Percentiles rank a stretch among this genome's conserved stretches.
Conservation (phyloP, 2,329 filamentous ascomycete species). For the Venturia aucupariae region DNA sequence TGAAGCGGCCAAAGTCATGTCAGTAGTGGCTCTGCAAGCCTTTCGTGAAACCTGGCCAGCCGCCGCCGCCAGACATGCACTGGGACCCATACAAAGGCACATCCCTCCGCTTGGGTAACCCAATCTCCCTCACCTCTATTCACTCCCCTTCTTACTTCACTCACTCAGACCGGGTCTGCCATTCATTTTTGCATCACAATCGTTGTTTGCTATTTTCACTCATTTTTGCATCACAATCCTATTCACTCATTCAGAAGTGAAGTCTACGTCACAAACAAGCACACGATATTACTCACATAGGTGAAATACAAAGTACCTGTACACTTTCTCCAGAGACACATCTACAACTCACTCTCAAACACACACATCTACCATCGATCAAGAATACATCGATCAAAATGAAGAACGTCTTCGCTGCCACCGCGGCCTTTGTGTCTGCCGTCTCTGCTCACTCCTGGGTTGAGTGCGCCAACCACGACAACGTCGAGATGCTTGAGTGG, state of each 20-base stretch:
- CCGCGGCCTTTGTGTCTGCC: constrained; percentile 10
- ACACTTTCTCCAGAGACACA: neutral
- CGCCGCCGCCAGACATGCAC: neutral
- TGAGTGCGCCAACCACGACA: constrained; percentile 22
- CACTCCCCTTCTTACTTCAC: neutral
- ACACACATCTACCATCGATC: neutral
- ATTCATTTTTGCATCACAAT: constrained; percentile 1
- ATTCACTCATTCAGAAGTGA: constrained; percentile 8
- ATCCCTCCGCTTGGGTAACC: neutral
- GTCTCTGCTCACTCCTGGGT: constrained; percentile 23
- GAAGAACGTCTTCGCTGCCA: constrained; percentile 11
- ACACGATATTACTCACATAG: neutral
- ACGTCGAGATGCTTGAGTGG: constrained; percentile 19
- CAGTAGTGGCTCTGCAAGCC: neutral
- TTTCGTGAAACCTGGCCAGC: neutral
- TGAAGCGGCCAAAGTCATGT: neutral
- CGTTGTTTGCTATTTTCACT: constrained; percentile 4
- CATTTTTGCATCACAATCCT: neutral
- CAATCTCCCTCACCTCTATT: neutral
- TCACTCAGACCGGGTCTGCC: constrained; percentile 9
- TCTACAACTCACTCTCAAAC: neutral
- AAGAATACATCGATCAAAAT: constrained; percentile 4
- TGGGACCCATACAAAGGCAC: constrained; percentile 6
- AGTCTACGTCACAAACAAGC: constrained; percentile 1
- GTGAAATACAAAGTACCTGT: neutral